Evolutionary conservation across 2,329 filamentous ascomycete species (phyloP), one percentile per base, ranked within the genome.

Genomic region (Pseudocercospora musae): DNA sequence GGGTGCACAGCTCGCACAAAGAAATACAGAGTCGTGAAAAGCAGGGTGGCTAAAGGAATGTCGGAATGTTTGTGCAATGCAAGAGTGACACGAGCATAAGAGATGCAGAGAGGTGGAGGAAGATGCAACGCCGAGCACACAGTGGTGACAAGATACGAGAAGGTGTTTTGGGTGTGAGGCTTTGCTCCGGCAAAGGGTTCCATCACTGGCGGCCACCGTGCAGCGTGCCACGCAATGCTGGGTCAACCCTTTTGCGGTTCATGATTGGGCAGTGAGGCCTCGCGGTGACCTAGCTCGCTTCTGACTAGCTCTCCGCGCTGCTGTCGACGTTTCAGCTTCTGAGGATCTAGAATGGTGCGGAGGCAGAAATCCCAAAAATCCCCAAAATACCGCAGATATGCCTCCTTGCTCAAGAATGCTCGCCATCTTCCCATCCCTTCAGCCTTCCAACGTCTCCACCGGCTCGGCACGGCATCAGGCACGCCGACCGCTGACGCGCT

Each of bases 211-310:
- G n/a, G n/a, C n/a, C n/a, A n/a, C n/a, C n/a, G n/a, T n/a, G n/a
- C n/a, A n/a, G n/a, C n/a, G n/a, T 62, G 56, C 58, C 62, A 62
- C 58, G 42, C 53, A 48, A 40, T 23, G 48, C 48, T 52, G 13
- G 13, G 57, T 59, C 42, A 57, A 52, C 58, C 60, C 46, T 40
- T 59, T 57, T 46, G 54, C 15, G 21, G n/a, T 15, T 18, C 37
- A 13, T 64, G 59, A 68, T 66, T 66, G 66, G 66, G 33, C 55
- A 54, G n/a, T 40, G 55, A 46, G 56, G 53, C 58, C 46, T 65
- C 65, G 62, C 62, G 57, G 60, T 50, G 58, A 42, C 53, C 53
- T 52, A 54, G 46, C 11, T 21, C 23, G 48, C 48, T 23, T 50
- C 48, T 50, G 23, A 23, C 21, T 18, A 21, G 21, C 48, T 13